Conservation (phyloP, 2,329 filamentous ascomycete genomes). For the Neurospora sp. region DNA sequence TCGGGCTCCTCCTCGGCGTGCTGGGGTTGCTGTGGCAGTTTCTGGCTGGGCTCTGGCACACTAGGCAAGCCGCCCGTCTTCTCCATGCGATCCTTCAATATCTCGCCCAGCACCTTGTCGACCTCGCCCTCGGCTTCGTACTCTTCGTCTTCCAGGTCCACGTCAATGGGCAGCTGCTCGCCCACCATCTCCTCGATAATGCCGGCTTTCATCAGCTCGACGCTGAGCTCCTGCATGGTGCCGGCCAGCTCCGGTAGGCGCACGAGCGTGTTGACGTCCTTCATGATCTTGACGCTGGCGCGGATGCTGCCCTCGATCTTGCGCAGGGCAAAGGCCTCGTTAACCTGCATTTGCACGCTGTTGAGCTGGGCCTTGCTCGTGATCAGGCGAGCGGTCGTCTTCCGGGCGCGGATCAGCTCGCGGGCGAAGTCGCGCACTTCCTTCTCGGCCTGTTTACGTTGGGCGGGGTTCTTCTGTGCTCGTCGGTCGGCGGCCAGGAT, state of each 20-base stretch:
- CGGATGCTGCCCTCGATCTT: slow-evolving; percentile 92
- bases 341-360: slow-evolving; percentile 94
- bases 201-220: slow-evolving; percentile 86
- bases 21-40: slow-evolving; percentile 40
- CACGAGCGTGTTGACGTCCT: slow-evolving; percentile 83
- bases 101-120: slow-evolving; percentile 85
- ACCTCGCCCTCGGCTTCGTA: slow-evolving; percentile 74
- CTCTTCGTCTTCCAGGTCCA: slow-evolving; percentile 60
- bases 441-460: slow-evolving; percentile 66
- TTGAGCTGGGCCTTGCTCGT: slow-evolving; percentile 88
- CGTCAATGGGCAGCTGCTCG: slow-evolving; percentile 70
- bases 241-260: slow-evolving; percentile 75
- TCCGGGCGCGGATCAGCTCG: slow-evolving; percentile 76
- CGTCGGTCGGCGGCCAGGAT: slow-evolving; percentile 78
- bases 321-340: slow-evolving; percentile 87
- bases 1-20: slow-evolving; percentile 55
- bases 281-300: slow-evolving; percentile 87
- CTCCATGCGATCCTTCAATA: slow-evolving; percentile 72
- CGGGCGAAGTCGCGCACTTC: slow-evolving; percentile 84
- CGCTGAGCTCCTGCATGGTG: slow-evolving; percentile 80
- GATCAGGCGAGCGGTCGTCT: slow-evolving; percentile 61
- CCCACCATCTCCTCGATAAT: slow-evolving; percentile 97
- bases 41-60: slow-evolving; percentile 43
- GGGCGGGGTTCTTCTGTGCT: slow-evolving; percentile 68
- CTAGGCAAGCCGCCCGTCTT: slow-evolving; percentile 48